Percentiles rank a stretch among this genome's conserved stretches.
phyloP scores from a whole-genome alignment of 2,329 filamentous ascomycete species.

The Cordyceps farinosa region DNA sequence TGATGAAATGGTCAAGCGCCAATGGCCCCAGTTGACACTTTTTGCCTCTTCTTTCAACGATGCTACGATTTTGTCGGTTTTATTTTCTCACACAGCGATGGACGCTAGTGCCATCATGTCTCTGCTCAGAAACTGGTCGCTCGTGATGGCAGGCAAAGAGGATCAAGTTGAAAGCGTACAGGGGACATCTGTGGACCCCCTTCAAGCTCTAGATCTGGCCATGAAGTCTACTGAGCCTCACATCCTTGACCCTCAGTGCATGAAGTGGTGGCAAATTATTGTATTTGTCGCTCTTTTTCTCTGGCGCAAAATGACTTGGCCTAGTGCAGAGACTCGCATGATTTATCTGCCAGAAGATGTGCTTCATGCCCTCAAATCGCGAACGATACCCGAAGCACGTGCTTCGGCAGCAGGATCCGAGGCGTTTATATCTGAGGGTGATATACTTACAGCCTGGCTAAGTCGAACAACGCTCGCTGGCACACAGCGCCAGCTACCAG shows the following conservation, averaged over 20 bases:
- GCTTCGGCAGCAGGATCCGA: neutral
- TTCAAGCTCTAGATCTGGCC: neutral
- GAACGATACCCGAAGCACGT: neutral
- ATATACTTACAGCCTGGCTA: conserved; percentile 11
- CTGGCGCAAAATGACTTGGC: neutral
- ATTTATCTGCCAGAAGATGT: neutral
- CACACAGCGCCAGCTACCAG: neutral
- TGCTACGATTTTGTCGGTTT: conserved; percentile 42
- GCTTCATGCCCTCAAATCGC: neutral
- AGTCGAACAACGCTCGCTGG: neutral
- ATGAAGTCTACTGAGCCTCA: neutral
- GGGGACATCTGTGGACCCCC: conserved; percentile 14
- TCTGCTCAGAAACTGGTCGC: conserved; percentile 43
- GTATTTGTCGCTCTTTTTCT: neutral
- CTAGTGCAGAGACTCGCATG: neutral
- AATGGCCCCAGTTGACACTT: conserved; percentile 43
- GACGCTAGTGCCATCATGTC: conserved; percentile 41
- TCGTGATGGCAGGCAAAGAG: conserved; percentile 40
- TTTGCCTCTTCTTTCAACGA: conserved; percentile 46
- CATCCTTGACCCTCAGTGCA: neutral
- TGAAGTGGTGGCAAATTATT: neutral
- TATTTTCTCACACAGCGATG: conserved; percentile 43
- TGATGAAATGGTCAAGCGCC: conserved; percentile 19
- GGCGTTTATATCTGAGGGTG: neutral
- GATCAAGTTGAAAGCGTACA: conserved; percentile 33